phyloP scores from a whole-genome alignment of 768 basidiomycete species.

The Boletus huronensis region DNA sequence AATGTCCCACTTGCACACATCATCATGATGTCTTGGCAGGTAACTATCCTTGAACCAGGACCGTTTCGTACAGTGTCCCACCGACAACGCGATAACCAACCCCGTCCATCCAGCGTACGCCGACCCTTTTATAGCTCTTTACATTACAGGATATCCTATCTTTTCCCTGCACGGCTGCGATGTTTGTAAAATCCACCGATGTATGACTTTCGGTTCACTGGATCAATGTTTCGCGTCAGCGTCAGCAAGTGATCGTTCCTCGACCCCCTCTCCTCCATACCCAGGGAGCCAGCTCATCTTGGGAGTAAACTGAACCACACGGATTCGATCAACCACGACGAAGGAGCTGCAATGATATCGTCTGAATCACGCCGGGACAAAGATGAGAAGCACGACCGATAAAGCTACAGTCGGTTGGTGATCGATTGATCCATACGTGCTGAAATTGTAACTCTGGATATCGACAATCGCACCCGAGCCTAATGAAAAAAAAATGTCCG shows the following conservation, averaged over 20 bases:
- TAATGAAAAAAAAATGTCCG: constrained; percentile 40
- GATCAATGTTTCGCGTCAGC: background rate
- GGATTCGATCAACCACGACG: constrained; percentile 36
- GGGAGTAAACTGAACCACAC: constrained; percentile 51
- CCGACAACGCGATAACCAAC: background rate
- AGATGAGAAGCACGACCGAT: too few relatives aligned
- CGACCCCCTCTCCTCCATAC: too few relatives aligned
- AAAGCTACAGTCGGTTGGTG: background rate
- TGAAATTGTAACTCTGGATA: too few relatives aligned
- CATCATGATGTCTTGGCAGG: background rate
- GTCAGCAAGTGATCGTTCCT: background rate
- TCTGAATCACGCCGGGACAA: background rate
- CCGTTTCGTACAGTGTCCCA: background rate
- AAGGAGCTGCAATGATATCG: constrained; percentile 14
- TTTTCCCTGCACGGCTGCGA: too few relatives aligned
- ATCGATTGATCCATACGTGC: too few relatives aligned
- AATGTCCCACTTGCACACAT: too few relatives aligned
- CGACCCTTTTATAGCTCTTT: too few relatives aligned
- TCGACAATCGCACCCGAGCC: too few relatives aligned
- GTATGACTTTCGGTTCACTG: too few relatives aligned
- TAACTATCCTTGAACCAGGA: constrained; percentile 1
- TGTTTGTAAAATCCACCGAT: too few relatives aligned
- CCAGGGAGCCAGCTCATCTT: constrained; percentile 33
- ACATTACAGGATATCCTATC: too few relatives aligned
- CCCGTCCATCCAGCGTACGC: background rate